Evolutionary conservation across 345 rosid genomes (phyloP).

Genomic region (Euphorbia pulcherrima): DNA sequence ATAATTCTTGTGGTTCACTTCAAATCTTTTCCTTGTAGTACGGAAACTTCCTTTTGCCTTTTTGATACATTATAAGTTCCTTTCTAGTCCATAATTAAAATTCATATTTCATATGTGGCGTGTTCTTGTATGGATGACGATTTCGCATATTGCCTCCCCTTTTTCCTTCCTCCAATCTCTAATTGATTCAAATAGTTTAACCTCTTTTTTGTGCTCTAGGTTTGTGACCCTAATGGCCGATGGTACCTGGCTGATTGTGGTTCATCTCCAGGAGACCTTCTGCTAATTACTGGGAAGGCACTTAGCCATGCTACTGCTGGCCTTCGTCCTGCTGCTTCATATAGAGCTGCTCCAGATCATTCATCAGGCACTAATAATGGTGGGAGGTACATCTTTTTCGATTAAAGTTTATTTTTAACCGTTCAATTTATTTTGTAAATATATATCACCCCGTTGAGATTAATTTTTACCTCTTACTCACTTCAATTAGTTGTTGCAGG

Average conservation of each 20-base stretch:
- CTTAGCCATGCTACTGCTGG: slow-evolving; percentile 95
- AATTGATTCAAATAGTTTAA: background rate
- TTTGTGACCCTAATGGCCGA: slow-evolving; percentile 90
- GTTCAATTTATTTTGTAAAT: slow-evolving; percentile 10
- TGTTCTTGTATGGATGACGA: slow-evolving; percentile 10
- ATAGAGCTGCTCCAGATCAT: slow-evolving; percentile 58
- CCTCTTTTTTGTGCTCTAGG: slow-evolving; percentile 41
- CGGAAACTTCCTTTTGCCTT: background rate
- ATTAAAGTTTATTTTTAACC: slow-evolving; percentile 10
- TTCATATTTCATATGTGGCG: slow-evolving; percentile 16
- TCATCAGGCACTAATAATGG: slow-evolving; percentile 42
- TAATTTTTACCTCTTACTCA: slow-evolving; percentile 7
- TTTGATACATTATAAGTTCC: background rate
- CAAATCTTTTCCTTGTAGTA: slow-evolving; percentile 9
- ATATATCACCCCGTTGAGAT: background rate
- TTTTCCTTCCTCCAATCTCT: too few species aligned
- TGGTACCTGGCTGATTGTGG: slow-evolving; percentile 94
- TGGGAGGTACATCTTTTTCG: slow-evolving; percentile 57
- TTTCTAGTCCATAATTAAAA: background rate
- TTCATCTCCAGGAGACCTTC: slow-evolving; percentile 64
- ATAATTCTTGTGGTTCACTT: slow-evolving; percentile 1
- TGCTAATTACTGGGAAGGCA: slow-evolving; percentile 88
- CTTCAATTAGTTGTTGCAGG: slow-evolving; percentile 41
- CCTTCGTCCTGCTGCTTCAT: slow-evolving; percentile 80
- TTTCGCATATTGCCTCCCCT: background rate